phyloP scores from a whole-genome alignment of 805 yeast species.

The Metschnikowia sp. region DNA sequence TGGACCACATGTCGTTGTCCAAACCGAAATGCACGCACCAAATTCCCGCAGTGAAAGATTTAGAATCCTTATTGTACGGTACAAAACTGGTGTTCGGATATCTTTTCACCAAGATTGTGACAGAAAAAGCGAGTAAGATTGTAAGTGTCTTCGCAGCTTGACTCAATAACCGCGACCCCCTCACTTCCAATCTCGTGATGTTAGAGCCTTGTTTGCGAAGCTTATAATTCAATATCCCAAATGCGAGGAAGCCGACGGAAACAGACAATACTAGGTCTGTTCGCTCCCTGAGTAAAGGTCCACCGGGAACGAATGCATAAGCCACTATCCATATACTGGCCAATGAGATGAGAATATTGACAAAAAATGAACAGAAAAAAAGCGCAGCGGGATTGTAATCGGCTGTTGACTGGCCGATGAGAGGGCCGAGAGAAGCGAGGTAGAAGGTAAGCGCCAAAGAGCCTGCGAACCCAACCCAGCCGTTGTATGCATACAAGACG shows the following conservation, averaged over 20 bases:
- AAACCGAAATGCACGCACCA: conserved; percentile 98
- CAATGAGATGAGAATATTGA: conserved; percentile 55
- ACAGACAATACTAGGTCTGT: conserved; percentile 67
- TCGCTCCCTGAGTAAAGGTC: conserved; percentile 82
- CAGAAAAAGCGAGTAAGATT: conserved; percentile 47
- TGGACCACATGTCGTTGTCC: conserved; percentile 97
- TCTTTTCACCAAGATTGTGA: conserved; percentile 55
- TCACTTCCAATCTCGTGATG: conserved; percentile 20
- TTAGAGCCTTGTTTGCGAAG: conserved; percentile 24
- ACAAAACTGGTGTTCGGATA: conserved; percentile 65
- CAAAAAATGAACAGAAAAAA: conserved; percentile 47
- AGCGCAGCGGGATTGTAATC: conserved; percentile 54
- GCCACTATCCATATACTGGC: conserved; percentile 98
- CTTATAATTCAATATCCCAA: conserved; percentile 47
- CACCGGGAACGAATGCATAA: conserved; percentile 97
- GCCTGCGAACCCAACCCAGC: conserved; percentile 76
- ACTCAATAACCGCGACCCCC: conserved; percentile 18
- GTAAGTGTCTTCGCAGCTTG: conserved; percentile 35
- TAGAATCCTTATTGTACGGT: conserved; percentile 46
- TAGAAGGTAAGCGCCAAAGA: conserved; percentile 63
- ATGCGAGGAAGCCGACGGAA: conserved; percentile 50
- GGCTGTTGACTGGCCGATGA: conserved; percentile 55
- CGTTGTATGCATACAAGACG: conserved; percentile 48
- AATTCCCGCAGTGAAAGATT: conserved; percentile 86
- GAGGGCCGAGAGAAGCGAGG: conserved; percentile 57